phyloP scores from a whole-genome alignment of 1,284 basidiomycete genomes.

The Apiotrichum sp. region DNA sequence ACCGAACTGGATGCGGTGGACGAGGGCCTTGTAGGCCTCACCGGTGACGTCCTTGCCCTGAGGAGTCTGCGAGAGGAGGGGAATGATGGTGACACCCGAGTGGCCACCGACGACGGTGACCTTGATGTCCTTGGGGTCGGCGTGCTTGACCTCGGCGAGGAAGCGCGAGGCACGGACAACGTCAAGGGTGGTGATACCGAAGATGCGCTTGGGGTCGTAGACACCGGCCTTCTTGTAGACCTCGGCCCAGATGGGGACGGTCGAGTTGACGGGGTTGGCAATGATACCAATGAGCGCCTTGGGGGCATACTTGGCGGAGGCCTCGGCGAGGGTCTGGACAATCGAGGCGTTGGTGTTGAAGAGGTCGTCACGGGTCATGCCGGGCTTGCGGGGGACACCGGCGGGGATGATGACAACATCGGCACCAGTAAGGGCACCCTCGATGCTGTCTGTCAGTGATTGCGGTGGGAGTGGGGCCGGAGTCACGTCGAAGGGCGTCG shows the following conservation, averaged over 20 bases:
- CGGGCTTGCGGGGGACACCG: conserved; percentile 93
- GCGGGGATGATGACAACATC: conserved; percentile 94
- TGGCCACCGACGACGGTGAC: conserved; percentile 90
- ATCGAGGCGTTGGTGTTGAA: conserved; percentile 85
- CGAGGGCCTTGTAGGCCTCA: conserved; percentile 57
- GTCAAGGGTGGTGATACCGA: conserved; percentile 97
- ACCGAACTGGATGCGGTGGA: conserved; percentile 91
- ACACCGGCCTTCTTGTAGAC: conserved; percentile 87
- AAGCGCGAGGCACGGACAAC: conserved; percentile 96
- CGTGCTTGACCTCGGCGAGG: conserved; percentile 71
- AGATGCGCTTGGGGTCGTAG: conserved; percentile 85
- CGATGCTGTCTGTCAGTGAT: conserved; percentile 59
- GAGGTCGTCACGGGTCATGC: conserved; percentile 54
- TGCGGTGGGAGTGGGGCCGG: too few species aligned
- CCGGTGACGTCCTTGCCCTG: conserved; percentile 54
- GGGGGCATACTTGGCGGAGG: conserved; percentile 75
- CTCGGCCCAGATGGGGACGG: conserved; percentile 93
- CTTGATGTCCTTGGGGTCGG: conserved; percentile 57
- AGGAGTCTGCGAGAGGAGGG: conserved; percentile 85
- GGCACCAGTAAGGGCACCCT: conserved; percentile 74
- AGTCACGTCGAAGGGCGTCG: too few species aligned
- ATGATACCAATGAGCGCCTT: conserved; percentile 94
- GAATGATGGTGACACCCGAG: conserved; percentile 94
- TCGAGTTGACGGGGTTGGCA: conserved; percentile 95
- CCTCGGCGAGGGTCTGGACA: conserved; percentile 84